Base-by-base conservation (phyloP, 352 stramenopile genomes). In the Phytophthora pseudosyringae region DNA sequence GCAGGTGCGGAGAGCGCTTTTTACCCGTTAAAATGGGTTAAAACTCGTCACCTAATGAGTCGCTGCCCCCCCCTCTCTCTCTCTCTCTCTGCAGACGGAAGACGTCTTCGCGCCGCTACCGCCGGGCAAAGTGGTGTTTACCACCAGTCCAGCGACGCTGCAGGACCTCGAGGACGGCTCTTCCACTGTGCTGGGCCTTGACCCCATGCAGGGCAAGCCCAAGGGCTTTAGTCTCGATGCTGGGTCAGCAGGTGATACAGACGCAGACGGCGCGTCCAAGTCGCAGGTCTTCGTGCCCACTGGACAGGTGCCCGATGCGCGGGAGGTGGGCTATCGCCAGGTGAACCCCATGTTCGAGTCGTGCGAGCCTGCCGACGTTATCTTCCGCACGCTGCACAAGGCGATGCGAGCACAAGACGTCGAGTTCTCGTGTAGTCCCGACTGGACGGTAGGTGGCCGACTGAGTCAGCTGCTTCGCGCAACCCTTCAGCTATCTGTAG, bases 261-360 rank as follows among this genome's bases (percentile, higher is more conserved):
- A 21, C 21, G 21, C 21, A 21, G 21, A 47, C 29, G 33, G 18
- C 10, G 43, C 36, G 16, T 25, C 21, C 28, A 69, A 41, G 38
- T 71, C 46, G 28, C 69, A 69, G 60, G 64, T 47, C 33, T 76
- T 68, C 51, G 54, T 64, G 43, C 79, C 77, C 12, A 83, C 45
- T 64, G 79, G 71, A 59, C 75, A 87, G 36, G 74, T 92, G 1
- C 83, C 83, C 0, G 73, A 86, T 46, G 78, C 75, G 10, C 32
- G 32, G n/a, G 73, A 77, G 4, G 76, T 86, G 11, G 65, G 56
- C 15, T 92, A 86, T 49, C 78, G 69, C 46, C 70, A 83, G 57
- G 81, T 93, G 31, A 93, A 93, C 64, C 83, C 81, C 36, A 85
- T 70, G 69, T 93, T 93, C 46, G 83, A 93, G 72, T 93, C 83